phyloP scores from a whole-genome alignment of 495 filamentous ascomycete genomes.

The Xylaria cubensis region DNA sequence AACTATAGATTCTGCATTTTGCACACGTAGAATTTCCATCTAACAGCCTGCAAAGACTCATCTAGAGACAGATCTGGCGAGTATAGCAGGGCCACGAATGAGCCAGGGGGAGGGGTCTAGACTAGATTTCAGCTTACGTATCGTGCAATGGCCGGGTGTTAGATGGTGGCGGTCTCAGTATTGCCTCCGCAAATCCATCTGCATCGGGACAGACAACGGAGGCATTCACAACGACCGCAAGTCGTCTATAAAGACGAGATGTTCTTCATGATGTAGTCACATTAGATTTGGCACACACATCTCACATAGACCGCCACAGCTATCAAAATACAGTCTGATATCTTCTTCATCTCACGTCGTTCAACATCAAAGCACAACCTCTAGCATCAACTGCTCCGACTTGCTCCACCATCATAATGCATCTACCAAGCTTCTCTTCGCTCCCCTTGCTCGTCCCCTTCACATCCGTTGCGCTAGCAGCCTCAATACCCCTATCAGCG shows the following conservation, averaged over 20 bases:
- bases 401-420: slow-evolving; percentile 15
- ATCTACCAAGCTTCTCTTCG: slow-evolving; percentile 14
- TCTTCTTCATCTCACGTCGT: not conserved
- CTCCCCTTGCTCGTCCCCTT: slow-evolving; percentile 34
- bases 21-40: not conserved
- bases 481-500: slow-evolving; percentile 22
- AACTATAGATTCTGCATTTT: not conserved
- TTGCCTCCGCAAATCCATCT: slow-evolving; percentile 20
- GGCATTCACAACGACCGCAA: slow-evolving; percentile 7
- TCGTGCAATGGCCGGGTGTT: slow-evolving; percentile 5
- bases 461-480: slow-evolving; percentile 34
- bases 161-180: not conserved
- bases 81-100: not conserved
- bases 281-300: not conserved
- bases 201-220: slow-evolving; percentile 4
- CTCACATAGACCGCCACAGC: not conserved
- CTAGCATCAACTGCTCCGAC: slow-evolving; percentile 7
- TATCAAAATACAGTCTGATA: not conserved
- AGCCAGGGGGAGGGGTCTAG: slow-evolving; percentile 7
- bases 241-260: slow-evolving; percentile 20
- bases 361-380: not conserved
- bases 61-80: not conserved
- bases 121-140: not conserved
- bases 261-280: slow-evolving; percentile 7
- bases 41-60: slow-evolving; percentile 10